Conservation (phyloP, 2,329 filamentous ascomycete species). For the Cladosporium sp. region DNA sequence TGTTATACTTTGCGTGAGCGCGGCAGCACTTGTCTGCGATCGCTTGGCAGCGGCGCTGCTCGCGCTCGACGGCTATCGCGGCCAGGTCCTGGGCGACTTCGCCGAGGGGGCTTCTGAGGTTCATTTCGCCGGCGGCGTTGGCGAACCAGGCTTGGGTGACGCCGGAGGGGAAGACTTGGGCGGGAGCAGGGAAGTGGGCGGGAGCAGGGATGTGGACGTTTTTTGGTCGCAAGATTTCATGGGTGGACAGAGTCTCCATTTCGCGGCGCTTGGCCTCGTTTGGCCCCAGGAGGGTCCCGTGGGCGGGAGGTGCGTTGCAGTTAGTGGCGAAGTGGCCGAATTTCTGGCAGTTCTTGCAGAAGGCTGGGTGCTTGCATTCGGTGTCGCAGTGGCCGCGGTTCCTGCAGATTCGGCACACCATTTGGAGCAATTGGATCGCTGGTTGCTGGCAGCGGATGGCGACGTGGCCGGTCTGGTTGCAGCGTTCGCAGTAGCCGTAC, state of each 20-base stretch:
- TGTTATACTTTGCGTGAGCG: neutral
- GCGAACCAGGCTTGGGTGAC: neutral
- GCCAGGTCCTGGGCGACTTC: neutral
- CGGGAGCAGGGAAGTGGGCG: too few species aligned
- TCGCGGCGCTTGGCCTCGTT: neutral
- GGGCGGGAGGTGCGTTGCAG: neutral
- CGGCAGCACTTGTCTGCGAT: neutral
- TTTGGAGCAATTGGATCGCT: neutral
- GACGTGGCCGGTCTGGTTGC: neutral
- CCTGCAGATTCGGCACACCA: neutral
- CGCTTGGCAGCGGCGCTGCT: neutral
- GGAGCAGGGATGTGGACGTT: too few species aligned
- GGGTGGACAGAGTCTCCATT: neutral
- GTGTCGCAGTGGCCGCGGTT: neutral
- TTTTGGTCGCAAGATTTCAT: too few species aligned
- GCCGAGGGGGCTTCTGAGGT: neutral
- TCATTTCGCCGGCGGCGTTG: neutral
- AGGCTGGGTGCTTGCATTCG: neutral
- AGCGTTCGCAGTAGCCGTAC: constrained; percentile 3
- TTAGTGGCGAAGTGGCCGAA: neutral
- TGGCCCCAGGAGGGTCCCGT: too few species aligned
- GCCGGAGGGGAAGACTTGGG: neutral
- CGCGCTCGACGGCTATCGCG: neutral
- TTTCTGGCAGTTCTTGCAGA: neutral
- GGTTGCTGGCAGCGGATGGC: neutral